Evolutionary conservation across 208 protist genomes (phyloP), one percentile per base, ranked within the genome.

Genomic region (Leptomonas pyrrhocoris): DNA sequence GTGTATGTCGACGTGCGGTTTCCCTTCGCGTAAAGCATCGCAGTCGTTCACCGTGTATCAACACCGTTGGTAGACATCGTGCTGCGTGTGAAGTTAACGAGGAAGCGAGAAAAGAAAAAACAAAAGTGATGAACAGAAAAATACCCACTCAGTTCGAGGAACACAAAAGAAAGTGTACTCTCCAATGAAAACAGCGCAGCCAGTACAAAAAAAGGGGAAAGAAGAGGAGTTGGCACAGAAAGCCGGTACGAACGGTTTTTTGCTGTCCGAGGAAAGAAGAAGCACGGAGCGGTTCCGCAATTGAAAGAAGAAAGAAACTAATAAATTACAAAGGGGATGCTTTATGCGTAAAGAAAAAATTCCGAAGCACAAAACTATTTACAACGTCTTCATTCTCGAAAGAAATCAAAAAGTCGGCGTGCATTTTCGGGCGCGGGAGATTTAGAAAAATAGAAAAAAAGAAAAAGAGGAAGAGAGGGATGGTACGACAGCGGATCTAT

Each of bases 391-490:
- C 34, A 9, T 9, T 38, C 9, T 38, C 34, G 9, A 38, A 12
- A 12, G 34, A 38, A 3, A 12, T 38, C 34, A 9, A 38, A 38
- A 38, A n/a, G n/a, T n/a, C n/a, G n/a, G n/a, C n/a, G n/a, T n/a
- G n/a, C n/a, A n/a, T n/a, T n/a, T n/a, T n/a, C n/a, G n/a, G n/a
- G n/a, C n/a, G n/a, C n/a, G n/a, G n/a, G n/a, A n/a, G n/a, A n/a
- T n/a, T n/a, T n/a, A n/a, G 49, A 45, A 48, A 60, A 18, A 12
- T 31, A 23, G 27, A 15, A 50, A 40, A 42, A 50, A 25, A 53
- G 30, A 66, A 59, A 13, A 23, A 27, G 9, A 74, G 19, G 30
- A 67, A 12, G 13, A 42, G 46, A 65, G 11, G 31, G 53, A 67
- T 21, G 45, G 9, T 38, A 38, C 34, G 34, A 40, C 28, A 55